These are phyloP conservation scores for Pholiota molesta DNA, from an alignment of 768 basidiomycete genomes.

Conservation along the genomic window DNA sequence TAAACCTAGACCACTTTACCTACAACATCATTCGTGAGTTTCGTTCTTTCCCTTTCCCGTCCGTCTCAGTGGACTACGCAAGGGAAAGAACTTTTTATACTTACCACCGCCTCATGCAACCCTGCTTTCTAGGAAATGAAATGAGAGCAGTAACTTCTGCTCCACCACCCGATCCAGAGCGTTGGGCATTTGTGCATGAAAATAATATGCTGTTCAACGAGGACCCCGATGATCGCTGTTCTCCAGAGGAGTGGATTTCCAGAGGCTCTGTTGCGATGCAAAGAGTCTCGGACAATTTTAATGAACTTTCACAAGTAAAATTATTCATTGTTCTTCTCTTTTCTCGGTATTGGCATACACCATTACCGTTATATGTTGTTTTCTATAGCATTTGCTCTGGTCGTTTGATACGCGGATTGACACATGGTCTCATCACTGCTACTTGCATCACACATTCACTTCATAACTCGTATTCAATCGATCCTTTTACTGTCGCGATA, in stretches of 20 bases:
- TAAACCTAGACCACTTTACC: constrained; percentile 75
- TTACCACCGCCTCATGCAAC: constrained; percentile 7
- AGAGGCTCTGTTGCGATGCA: constrained; percentile 51
- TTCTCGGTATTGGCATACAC: neutral
- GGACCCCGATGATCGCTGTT: constrained; percentile 40
- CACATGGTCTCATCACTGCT: neutral
- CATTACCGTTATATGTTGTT: neutral
- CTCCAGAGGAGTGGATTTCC: constrained; percentile 60
- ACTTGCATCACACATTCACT: neutral
- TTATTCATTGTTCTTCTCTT: neutral
- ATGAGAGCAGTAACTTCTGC: constrained; percentile 62
- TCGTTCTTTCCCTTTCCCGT: neutral
- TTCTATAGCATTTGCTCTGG: neutral
- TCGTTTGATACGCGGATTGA: neutral
- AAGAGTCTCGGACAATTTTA: constrained; percentile 33
- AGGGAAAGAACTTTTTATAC: too few relatives aligned
- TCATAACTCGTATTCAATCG: neutral
- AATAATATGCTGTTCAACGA: constrained; percentile 58
- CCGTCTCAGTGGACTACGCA: neutral
- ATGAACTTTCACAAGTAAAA: neutral
- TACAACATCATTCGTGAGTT: constrained; percentile 64
- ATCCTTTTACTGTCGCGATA: neutral
- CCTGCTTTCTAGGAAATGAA: constrained; percentile 46
- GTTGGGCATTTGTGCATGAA: constrained; percentile 63
- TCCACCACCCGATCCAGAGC: constrained; percentile 54